Evolutionary conservation across 306 rosid species (phyloP).

Genomic region (Vigna reflexopilosa): DNA sequence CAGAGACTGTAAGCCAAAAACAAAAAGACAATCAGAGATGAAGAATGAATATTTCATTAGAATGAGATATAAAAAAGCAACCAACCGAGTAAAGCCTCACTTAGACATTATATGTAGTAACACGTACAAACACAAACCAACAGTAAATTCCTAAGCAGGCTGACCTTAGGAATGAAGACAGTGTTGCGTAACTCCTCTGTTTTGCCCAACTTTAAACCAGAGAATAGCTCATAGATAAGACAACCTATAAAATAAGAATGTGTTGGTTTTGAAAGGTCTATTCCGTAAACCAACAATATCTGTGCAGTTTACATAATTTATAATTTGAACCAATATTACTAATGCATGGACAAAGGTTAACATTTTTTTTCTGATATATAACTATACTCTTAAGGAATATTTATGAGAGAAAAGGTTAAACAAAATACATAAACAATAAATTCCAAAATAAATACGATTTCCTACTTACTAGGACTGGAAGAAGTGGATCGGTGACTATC

Average conservation of each 20-base stretch:
- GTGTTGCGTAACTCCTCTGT: conserved; percentile 96
- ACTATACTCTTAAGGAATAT: conserved; percentile 1
- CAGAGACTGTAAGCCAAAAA: conserved; percentile 79
- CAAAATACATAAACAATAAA: conserved; percentile 14
- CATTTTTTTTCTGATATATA: conserved; percentile 28
- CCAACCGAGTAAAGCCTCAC: conserved; percentile 33
- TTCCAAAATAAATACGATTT: not conserved
- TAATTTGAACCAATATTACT: conserved; percentile 29
- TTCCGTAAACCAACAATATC: conserved; percentile 27
- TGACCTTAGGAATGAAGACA: conserved; percentile 91
- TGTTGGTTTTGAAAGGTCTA: conserved; percentile 34
- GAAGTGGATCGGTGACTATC: conserved; percentile 5
- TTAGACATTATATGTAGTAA: conserved; percentile 18
- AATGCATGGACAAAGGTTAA: conserved; percentile 21
- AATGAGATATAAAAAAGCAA: conserved; percentile 44
- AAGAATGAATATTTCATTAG: conserved; percentile 52
- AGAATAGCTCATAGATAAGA: conserved; percentile 91
- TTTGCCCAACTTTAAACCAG: conserved; percentile 82
- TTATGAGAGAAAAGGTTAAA: conserved; percentile 28
- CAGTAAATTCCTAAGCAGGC: conserved; percentile 31
- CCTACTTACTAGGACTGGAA: not conserved
- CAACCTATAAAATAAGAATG: conserved; percentile 69
- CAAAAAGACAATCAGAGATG: conserved; percentile 57
- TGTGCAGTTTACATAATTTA: conserved; percentile 35
- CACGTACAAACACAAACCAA: conserved; percentile 28